Percentiles rank a stretch among this genome's conserved stretches.
Conservation (phyloP, 768 basidiomycete species). For the Pleurotus tuber-regium region DNA sequence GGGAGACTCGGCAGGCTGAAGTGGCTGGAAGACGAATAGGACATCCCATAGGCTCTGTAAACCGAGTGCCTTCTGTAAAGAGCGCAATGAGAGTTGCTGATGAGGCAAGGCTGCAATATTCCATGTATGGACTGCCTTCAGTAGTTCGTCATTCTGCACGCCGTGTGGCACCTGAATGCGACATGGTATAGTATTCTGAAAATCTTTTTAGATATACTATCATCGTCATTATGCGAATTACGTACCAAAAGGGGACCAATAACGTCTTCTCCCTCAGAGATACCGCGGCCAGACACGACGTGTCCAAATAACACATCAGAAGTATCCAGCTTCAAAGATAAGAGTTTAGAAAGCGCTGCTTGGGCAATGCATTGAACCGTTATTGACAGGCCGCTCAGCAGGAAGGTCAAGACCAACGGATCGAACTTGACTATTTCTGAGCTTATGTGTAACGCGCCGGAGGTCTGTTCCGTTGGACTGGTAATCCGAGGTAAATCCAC, state of each 20-base stretch:
- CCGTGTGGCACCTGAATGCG: slow-evolving; percentile 29
- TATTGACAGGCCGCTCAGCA: slow-evolving; percentile 22
- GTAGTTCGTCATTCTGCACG: slow-evolving; percentile 29
- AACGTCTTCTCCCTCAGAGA: slow-evolving; percentile 38
- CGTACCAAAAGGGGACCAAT: slow-evolving; percentile 46
- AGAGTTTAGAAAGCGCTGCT: slow-evolving; percentile 1
- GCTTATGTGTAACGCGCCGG: slow-evolving; percentile 8
- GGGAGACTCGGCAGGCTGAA: slow-evolving; percentile 14
- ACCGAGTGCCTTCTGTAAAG: slow-evolving; percentile 32
- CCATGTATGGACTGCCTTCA: slow-evolving; percentile 32
- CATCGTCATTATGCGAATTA: neutral
- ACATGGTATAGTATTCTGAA: slow-evolving; percentile 45
- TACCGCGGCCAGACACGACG: slow-evolving; percentile 41
- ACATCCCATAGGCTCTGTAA: slow-evolving; percentile 35
- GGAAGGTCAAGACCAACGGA: slow-evolving; percentile 12
- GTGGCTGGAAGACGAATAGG: slow-evolving; percentile 44
- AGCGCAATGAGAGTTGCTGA: slow-evolving; percentile 45
- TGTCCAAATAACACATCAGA: slow-evolving; percentile 45
- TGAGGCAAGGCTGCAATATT: slow-evolving; percentile 39
- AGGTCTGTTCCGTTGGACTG: neutral
- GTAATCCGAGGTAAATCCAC: slow-evolving; percentile 14
- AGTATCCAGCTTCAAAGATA: slow-evolving; percentile 23
- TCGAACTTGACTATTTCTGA: slow-evolving; percentile 16
- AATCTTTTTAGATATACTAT: neutral
- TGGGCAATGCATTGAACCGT: slow-evolving; percentile 34